Evolutionary conservation across 139 green algal genomes (phyloP).

Genomic region (Tetraselmis chui): DNA sequence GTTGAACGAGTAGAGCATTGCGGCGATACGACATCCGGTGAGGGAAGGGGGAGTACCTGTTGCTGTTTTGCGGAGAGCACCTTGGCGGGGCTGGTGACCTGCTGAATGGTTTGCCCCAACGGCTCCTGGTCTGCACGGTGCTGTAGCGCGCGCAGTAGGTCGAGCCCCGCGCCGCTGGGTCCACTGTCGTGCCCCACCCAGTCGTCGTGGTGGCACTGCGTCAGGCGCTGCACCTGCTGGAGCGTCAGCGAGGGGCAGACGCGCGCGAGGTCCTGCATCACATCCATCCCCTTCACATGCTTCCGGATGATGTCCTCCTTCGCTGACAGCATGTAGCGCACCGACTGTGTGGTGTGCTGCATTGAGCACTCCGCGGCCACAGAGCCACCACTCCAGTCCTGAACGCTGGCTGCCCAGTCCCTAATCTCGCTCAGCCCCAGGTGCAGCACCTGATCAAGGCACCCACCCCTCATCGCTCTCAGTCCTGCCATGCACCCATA

Average conservation of each 20-base stretch:
- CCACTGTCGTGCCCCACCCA: constrained; percentile 26
- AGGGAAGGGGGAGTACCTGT: not conserved
- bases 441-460: constrained; percentile 1
- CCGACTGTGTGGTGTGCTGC: constrained; percentile 35
- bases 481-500: not conserved
- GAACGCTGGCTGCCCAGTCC: constrained; percentile 25
- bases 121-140: not conserved
- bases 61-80: not conserved
- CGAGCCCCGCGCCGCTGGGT: not conserved
- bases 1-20: too few relatives aligned
- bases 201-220: constrained; percentile 57
- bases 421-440: constrained; percentile 36
- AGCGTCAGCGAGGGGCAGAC: constrained; percentile 35
- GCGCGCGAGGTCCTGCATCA: constrained; percentile 28
- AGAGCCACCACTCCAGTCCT: constrained; percentile 14
- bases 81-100: not conserved
- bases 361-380: constrained; percentile 27
- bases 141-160: not conserved
- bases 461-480: not conserved
- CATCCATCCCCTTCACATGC: constrained; percentile 33
- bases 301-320: constrained; percentile 48
- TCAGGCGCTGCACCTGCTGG: constrained; percentile 47
- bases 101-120: not conserved
- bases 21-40: too few relatives aligned
- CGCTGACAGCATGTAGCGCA: constrained; percentile 36